Base-by-base conservation (phyloP, 192 early-diverging fungal genomes). In the Bifiguratus adelaidae region DNA sequence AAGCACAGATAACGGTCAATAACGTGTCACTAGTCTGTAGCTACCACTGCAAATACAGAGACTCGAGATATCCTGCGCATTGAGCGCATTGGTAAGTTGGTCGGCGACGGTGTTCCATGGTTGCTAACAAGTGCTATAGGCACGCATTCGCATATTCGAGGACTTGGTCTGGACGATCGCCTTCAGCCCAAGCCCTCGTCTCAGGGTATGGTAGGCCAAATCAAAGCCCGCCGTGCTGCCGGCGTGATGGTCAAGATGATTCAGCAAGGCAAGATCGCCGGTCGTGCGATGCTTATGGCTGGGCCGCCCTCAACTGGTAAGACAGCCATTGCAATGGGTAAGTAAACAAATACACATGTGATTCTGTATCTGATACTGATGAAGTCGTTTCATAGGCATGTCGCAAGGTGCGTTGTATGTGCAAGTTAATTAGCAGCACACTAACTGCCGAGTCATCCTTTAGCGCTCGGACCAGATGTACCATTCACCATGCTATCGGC, bases 291-390 rank as follows among this genome's bases (percentile, higher is more conserved):
- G 29, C 68, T 99, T 52, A 95, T 99, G 85, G 95, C 95, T 21
- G 95, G 95, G 15, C 85, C 91, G n/a, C 95, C 95, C 3, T 91
- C 90, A 34, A 95, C 95, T 3, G 95, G 95, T 56, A 99, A 99
- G 75, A 99, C 95, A 1, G 95, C 95, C 23, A 97, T 99, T 64
- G 95, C 95, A 7, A 97, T 97, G 94, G 95, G 90, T 77, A 67
- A 44, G 63, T 36, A 23, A 27, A n/a, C 21, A n/a, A n/a, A n/a
- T n/a, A n/a, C n/a, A n/a, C n/a, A n/a, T n/a, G n/a, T n/a, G n/a
- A n/a, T n/a, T n/a, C n/a, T n/a, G 30, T 6, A 34, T 16, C 16
- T 22, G 8, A 4, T 21, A 27, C 37, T 0, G 12, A 1, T 27
- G 3, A 27, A 29, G 30, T 41, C 1, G 8, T 27, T 4, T 36